Evolutionary conservation across 1,284 basidiomycete species (phyloP), one percentile per base, ranked within the genome.

Genomic region (Schizopora paradoxa): DNA sequence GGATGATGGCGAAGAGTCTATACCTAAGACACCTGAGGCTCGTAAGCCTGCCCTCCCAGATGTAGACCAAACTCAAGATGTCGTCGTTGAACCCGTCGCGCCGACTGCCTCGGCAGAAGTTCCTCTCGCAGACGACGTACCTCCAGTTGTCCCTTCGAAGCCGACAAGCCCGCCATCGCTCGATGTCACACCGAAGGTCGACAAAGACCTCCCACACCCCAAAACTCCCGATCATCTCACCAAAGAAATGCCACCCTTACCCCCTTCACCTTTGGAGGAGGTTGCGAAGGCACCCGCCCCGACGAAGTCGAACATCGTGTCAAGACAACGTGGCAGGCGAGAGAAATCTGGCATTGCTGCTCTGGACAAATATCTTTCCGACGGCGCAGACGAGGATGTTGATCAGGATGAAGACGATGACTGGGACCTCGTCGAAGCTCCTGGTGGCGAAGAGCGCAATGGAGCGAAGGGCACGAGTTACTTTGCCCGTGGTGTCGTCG

Each of bases 361-460:
- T 2, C 63, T 89, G 60, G 86, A 90, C 58, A 74, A 77, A 40
- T 75, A 79, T 57, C 63, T 86, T 13, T 73, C 75, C 11, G 76
- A 79, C 59, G 69, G 63, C 43, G 66, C 65, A 47, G 79, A 82
- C 45, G 79, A 77, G 47, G 78, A 79, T 29, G 73, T 61, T 16
- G 78, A 82, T 19, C 81, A 82, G 43, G 85, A 87, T 44, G 85
- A 87, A 41, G 88, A 91, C 51, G 91, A 88, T 89, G 89, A 91
- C 72, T 79, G 91, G 51, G 74, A 91, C 47, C 88, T 91, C 56
- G 76, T 77, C 29, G 61, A 61, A 1, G 61, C 60, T 48, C 79
- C 67, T 11, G 84, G 84, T 54, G 79, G 78, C 14, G 85, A 89
- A 58, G 87, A 91, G 51, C 72, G 77, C 47, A 90, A 91, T 54